A percentile compares a stretch with the other conserved stretches of the same genome.
Conservation (phyloP, 192 early-diverging fungal species). For the Coemansia aciculifera region DNA sequence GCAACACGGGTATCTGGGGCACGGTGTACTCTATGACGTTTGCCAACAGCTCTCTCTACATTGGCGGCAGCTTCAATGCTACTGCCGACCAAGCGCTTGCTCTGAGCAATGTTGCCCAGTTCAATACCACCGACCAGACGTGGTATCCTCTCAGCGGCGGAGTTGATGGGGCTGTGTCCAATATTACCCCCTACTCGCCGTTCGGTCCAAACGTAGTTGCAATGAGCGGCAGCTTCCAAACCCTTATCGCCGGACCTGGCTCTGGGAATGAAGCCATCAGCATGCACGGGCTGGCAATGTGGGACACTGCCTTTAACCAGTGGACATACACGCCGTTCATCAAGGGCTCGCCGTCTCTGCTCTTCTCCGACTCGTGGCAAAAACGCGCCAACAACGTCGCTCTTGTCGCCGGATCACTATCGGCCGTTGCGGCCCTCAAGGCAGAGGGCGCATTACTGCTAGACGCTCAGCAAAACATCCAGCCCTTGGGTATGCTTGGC, state of each 20-base stretch:
- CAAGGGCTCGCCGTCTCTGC: constrained; percentile 25
- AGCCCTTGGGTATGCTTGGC: constrained; percentile 35
- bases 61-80: constrained; percentile 49
- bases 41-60: constrained; percentile 31
- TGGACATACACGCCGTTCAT: constrained; percentile 50
- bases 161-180: constrained; percentile 53
- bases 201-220: constrained; percentile 35
- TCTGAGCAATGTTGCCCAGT: constrained; percentile 43
- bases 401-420: constrained; percentile 37
- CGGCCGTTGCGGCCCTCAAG: constrained; percentile 40
- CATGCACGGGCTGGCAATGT: constrained; percentile 30
- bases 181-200: constrained; percentile 48
- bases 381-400: constrained; percentile 29
- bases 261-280: constrained; percentile 8
- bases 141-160: constrained; percentile 52
- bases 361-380: constrained; percentile 26
- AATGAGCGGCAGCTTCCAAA: constrained; percentile 32
- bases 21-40: constrained; percentile 37
- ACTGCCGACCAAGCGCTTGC: constrained; percentile 25
- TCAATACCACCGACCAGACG: constrained; percentile 39
- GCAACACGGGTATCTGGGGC: constrained; percentile 34
- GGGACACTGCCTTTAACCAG: constrained; percentile 30
- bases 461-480: constrained; percentile 21
- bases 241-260: constrained; percentile 15
- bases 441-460: constrained; percentile 42